Conservation (phyloP, 768 basidiomycete species). For the Boletus reticulatus region DNA sequence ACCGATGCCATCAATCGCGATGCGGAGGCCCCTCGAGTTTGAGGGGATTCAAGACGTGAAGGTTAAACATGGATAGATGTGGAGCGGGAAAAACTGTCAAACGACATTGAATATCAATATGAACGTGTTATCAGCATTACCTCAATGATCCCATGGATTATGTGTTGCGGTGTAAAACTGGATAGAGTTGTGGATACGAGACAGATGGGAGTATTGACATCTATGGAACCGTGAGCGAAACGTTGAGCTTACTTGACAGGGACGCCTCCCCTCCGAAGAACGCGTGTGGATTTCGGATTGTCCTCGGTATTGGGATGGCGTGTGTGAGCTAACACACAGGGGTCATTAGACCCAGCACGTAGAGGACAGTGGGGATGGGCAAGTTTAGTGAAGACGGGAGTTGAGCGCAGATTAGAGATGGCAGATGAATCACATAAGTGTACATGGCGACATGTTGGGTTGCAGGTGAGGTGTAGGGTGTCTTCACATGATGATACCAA, state of each 20-base stretch:
- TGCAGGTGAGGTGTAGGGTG: not conserved
- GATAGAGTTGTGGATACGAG: conserved; percentile 10
- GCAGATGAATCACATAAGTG: conserved; percentile 9
- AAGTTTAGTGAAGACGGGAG: not conserved
- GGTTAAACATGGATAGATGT: conserved; percentile 2
- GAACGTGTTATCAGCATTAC: conserved; percentile 14
- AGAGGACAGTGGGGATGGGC: no score
- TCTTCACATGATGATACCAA: conserved; percentile 1
- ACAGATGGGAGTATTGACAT: not conserved
- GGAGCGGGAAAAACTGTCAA: conserved; percentile 14
- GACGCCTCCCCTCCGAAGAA: not conserved
- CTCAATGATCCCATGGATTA: conserved; percentile 7
- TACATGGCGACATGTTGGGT: conserved; percentile 10
- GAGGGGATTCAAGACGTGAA: conserved; percentile 1
- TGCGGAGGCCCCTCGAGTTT: not conserved
- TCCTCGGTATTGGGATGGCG: not conserved
- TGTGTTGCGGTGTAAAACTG: not conserved
- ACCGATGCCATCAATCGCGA: not conserved
- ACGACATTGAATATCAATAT: conserved; percentile 1
- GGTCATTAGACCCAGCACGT: no score
- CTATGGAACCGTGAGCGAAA: conserved; percentile 3
- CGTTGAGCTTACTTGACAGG: conserved; percentile 9
- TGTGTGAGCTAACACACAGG: not conserved
- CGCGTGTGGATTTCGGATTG: not conserved
- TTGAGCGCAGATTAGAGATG: conserved; percentile 11